These are phyloP conservation scores for Saprolegnia parasitica DNA, from an alignment of 352 stramenopile species.

Conservation along the genomic window DNA sequence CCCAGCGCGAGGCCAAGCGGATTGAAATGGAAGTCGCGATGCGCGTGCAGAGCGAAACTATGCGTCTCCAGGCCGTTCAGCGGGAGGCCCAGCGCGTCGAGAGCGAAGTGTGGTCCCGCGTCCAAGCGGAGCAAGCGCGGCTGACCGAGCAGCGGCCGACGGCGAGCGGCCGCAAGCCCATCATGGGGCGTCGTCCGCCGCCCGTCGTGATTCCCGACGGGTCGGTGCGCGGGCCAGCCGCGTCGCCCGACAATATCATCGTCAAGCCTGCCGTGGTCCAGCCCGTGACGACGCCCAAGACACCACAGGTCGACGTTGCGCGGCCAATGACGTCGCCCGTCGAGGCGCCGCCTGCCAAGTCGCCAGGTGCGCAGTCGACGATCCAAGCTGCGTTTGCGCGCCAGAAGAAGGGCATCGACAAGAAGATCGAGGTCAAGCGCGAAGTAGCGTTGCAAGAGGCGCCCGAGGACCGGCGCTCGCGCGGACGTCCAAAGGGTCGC, in stretches of 20 bases:
- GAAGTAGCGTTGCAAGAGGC: neutral
- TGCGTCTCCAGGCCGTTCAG: neutral
- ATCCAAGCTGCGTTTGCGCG: neutral
- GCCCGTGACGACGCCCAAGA: no score
- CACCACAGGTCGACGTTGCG: neutral
- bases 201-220: neutral
- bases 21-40: neutral
- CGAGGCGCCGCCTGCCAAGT: neutral
- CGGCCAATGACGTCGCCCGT: no score
- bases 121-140: neutral
- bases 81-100: neutral
- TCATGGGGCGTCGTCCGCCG: neutral
- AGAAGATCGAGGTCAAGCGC: neutral
- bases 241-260: no score
- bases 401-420: neutral
- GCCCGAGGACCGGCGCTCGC: conserved; percentile 13
- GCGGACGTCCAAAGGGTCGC: neutral
- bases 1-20: neutral
- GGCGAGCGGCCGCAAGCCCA: neutral
- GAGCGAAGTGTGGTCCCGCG: neutral
- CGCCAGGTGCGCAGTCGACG: neutral
- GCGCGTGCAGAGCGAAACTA: neutral
- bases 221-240: neutral
- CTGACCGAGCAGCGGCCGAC: neutral
- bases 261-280: no score